Evolutionary conservation across 1,139 yeast species (phyloP), one percentile per base, ranked within the genome.

Genomic region (Zygosaccharomyces sapae): DNA sequence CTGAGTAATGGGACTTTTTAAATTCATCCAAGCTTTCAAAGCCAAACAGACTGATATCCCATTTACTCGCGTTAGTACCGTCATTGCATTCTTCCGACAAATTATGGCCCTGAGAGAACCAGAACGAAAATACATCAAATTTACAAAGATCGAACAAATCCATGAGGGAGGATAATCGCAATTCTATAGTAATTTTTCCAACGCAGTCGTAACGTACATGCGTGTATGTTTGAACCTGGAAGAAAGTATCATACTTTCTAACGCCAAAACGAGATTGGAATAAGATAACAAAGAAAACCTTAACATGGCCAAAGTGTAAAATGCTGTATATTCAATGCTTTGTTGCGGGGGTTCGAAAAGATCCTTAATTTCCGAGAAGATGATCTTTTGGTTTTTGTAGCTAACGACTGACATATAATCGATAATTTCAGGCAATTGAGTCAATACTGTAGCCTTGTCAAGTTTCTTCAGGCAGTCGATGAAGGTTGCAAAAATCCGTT

Each of bases 171-270:
- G 18, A 10, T 7, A 66, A 45, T 1, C 46, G 49, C 1, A 44
- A 33, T 7, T 37, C 36, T 3, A 43, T 25, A 4, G 50, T 31
- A 20, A 59, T 46, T 5, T 30, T n/a, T 30, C 34, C 13, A 53
- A 48, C 33, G 39, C 49, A 10, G 6, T 33, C 20, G 38, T 34
- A 8, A 43, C 51, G 45, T 49, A 58, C 20, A 35, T 35, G 38
- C 81, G 81, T 74, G 43, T 68, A 65, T 53, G 71, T 67, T 37
- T 75, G 60, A 3, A 74, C 47, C 30, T 12, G 44, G 44, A 34
- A 51, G 61, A 41, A 45, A 33, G 4, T 34, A 59, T 33, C 45
- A 59, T 33, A 25, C 54, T 54, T 9, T 48, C 25, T 1, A 62
- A 19, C 3, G 54, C 44, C 34, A 43, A 25, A 2, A 54, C 37